These are phyloP conservation scores for Lentinula edodes DNA, from an alignment of 768 basidiomycete species.

Conservation along the genomic window DNA sequence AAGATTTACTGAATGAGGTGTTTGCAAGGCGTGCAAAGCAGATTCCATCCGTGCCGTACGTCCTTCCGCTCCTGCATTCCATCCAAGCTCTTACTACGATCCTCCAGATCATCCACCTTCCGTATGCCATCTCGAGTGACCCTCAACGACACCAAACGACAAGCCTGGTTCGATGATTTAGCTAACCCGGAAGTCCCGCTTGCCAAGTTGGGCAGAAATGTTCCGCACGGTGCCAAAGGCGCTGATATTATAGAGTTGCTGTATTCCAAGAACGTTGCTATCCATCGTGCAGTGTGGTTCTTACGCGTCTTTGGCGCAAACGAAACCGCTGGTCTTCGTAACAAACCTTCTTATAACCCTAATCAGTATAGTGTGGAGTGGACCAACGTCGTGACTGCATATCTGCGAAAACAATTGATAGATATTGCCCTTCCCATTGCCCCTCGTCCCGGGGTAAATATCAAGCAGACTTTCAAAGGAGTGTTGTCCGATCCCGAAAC, in stretches of 20 bases:
- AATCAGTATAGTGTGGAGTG: slow-evolving; percentile 82
- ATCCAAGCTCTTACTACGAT: not conserved
- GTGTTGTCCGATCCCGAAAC: slow-evolving; percentile 67
- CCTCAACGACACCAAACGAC: slow-evolving; percentile 71
- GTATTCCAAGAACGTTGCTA: slow-evolving; percentile 70
- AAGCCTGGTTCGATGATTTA: slow-evolving; percentile 78
- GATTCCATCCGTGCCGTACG: slow-evolving; percentile 61
- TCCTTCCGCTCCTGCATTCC: slow-evolving; percentile 3
- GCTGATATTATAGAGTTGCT: slow-evolving; percentile 78
- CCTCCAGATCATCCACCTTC: slow-evolving; percentile 55
- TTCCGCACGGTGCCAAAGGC: slow-evolving; percentile 83
- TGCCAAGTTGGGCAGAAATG: slow-evolving; percentile 76
- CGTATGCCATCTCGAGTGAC: slow-evolving; percentile 82
- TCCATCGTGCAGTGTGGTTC: slow-evolving; percentile 84
- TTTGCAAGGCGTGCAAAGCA: slow-evolving; percentile 57
- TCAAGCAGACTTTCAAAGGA: slow-evolving; percentile 82
- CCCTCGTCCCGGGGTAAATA: slow-evolving; percentile 68
- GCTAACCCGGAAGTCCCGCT: slow-evolving; percentile 78
- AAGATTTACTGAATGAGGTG: slow-evolving; percentile 73
- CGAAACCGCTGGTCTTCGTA: slow-evolving; percentile 75
- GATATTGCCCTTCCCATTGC: slow-evolving; percentile 79
- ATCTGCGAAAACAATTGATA: slow-evolving; percentile 76
- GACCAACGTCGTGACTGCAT: slow-evolving; percentile 75
- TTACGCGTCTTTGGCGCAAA: slow-evolving; percentile 83
- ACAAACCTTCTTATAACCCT: slow-evolving; percentile 77